These are phyloP conservation scores for Dichotomopilus funicola DNA, from an alignment of 2,329 filamentous ascomycete genomes.

Conservation along the genomic window DNA sequence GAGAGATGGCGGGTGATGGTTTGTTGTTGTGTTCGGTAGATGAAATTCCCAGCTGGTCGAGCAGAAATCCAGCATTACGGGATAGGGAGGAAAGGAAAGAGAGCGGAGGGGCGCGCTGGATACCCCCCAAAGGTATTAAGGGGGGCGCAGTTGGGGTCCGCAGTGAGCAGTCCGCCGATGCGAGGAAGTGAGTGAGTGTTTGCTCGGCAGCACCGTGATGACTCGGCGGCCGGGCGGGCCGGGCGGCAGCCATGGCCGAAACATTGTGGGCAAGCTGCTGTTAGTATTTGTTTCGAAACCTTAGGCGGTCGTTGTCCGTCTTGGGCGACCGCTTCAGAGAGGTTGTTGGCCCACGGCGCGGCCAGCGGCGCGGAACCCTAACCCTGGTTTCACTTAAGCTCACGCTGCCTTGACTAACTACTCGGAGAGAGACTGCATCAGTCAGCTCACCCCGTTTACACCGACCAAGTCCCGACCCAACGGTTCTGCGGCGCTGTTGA, in stretches of 20 bases:
- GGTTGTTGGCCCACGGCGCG: slow-evolving; percentile 1
- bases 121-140: slow-evolving; percentile 4
- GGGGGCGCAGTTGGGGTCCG: not conserved
- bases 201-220: not conserved
- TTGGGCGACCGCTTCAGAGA: not conserved
- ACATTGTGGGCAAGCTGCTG: not conserved
- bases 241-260: slow-evolving; percentile 1
- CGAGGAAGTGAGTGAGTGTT: not conserved
- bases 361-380: slow-evolving; percentile 5
- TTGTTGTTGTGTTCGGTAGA: not conserved
- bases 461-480: no score
- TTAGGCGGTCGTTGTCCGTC: not conserved
- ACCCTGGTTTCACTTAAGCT: not conserved
- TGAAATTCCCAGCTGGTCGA: not conserved
- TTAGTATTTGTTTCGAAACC: slow-evolving; percentile 4
- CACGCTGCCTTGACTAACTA: no score
- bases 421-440: no score
- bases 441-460: no score
- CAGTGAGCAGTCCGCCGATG: no score
- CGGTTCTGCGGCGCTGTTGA: no score
- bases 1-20: not conserved
- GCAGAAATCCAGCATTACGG: not conserved
- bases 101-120: not conserved
- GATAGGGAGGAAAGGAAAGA: not conserved
- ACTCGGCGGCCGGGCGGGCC: slow-evolving; percentile 1